A percentile compares a stretch with the other conserved stretches of the same genome.
These are phyloP conservation scores for Chimonanthus salicifolius DNA, from an alignment of 164 flowering plant species.

Conservation along the genomic window DNA sequence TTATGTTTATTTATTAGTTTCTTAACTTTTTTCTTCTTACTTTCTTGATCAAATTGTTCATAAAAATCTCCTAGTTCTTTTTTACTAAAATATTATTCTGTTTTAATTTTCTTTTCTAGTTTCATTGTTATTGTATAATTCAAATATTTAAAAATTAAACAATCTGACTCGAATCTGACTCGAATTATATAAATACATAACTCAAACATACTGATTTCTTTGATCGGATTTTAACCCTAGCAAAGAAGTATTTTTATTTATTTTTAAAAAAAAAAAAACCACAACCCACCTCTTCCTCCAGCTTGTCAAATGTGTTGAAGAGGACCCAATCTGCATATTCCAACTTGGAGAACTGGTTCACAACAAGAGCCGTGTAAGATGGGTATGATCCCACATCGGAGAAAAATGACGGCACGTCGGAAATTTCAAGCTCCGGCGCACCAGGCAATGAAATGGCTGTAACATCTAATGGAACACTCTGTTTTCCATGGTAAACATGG, in stretches of 20 bases:
- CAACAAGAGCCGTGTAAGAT: neutral
- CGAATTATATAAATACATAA: neutral
- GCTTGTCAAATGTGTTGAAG: slow-evolving; percentile 31
- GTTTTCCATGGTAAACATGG: slow-evolving; percentile 6
- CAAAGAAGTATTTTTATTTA: too few relatives aligned
- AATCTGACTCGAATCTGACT: neutral
- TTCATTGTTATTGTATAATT: too few relatives aligned
- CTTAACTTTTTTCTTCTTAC: too few relatives aligned
- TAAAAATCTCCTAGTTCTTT: too few relatives aligned
- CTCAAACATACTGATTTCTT: neutral
- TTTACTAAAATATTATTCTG: too few relatives aligned
- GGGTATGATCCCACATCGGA: neutral
- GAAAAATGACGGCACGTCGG: slow-evolving; percentile 30
- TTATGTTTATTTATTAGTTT: too few relatives aligned
- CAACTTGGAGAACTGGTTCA: slow-evolving; percentile 35
- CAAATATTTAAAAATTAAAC: too few relatives aligned
- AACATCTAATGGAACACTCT: slow-evolving; percentile 12
- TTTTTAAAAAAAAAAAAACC: neutral
- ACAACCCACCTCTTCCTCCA: slow-evolving; percentile 35
- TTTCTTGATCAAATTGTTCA: too few relatives aligned
- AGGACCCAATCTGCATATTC: slow-evolving; percentile 32
- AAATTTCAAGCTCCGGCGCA: slow-evolving; percentile 21
- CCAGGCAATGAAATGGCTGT: slow-evolving; percentile 21
- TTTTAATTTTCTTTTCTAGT: too few relatives aligned
- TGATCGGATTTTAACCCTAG: neutral